A percentile compares a stretch with the other conserved stretches of the same genome.
Evolutionary conservation across 768 basidiomycete species (phyloP).

Genomic region (Tephrocybe rancida): DNA sequence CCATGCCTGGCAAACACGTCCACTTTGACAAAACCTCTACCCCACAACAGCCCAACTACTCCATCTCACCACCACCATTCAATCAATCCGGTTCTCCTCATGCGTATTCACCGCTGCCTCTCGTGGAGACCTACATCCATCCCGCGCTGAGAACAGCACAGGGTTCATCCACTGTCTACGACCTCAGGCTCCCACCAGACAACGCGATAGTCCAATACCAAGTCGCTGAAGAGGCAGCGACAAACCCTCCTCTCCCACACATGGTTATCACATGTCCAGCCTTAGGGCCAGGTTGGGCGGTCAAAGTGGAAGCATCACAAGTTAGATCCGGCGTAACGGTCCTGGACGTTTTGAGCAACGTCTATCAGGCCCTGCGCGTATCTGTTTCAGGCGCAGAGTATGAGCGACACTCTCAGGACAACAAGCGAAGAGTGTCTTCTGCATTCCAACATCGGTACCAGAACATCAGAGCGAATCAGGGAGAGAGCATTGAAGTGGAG

Average conservation of each 20-base stretch:
- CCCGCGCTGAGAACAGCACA: slow-evolving; percentile 12
- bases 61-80: slow-evolving; percentile 17
- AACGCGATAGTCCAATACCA: slow-evolving; percentile 18
- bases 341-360: slow-evolving; percentile 47
- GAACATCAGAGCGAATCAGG: slow-evolving; percentile 24
- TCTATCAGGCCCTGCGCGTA: slow-evolving; percentile 46
- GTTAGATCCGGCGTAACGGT: slow-evolving; percentile 29
- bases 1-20: slow-evolving; percentile 32
- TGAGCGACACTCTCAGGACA: slow-evolving; percentile 28
- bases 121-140: slow-evolving; percentile 12
- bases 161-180: slow-evolving; percentile 8
- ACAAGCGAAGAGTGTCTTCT: slow-evolving; percentile 34
- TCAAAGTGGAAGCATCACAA: slow-evolving; percentile 31
- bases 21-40: slow-evolving; percentile 23
- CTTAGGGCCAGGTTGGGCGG: slow-evolving; percentile 30
- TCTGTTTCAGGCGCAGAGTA: slow-evolving; percentile 44
- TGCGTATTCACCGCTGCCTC: slow-evolving; percentile 17
- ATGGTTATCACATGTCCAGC: slow-evolving; percentile 32
- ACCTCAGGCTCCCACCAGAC: slow-evolving; percentile 15
- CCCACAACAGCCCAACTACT: slow-evolving; percentile 16
- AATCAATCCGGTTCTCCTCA: slow-evolving; percentile 17
- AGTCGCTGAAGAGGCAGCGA: slow-evolving; percentile 32
- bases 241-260: slow-evolving; percentile 30
- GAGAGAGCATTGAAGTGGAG: not conserved
- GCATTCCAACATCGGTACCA: slow-evolving; percentile 46